A percentile compares a stretch with the other conserved stretches of the same genome.
Conservation (phyloP, 2,329 filamentous ascomycete species). For the Apiospora malaysiana region DNA sequence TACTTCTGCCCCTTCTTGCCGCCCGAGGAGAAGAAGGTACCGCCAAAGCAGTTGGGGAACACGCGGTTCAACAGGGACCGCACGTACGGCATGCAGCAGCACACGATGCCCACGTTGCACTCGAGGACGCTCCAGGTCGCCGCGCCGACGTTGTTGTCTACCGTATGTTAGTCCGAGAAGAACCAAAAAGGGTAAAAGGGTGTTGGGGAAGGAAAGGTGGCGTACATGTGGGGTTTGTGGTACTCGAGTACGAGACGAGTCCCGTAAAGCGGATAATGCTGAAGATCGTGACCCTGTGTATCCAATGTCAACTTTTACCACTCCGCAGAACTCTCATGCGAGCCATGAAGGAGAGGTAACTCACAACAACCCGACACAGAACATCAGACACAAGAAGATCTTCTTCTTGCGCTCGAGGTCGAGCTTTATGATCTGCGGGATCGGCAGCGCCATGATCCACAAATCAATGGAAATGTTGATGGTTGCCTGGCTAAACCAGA, state of each 20-base stretch:
- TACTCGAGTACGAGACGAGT: neutral
- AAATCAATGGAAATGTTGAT: neutral
- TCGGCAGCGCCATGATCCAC: neutral
- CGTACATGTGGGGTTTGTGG: neutral
- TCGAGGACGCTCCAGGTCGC: slow-evolving; percentile 7
- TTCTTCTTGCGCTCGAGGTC: neutral
- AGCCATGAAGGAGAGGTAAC: neutral
- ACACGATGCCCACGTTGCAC: slow-evolving; percentile 11
- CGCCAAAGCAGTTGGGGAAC: slow-evolving; percentile 12
- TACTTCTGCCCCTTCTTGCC: neutral
- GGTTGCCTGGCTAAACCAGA: slow-evolving; percentile 6
- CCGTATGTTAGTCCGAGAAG: neutral
- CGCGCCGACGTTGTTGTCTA: slow-evolving; percentile 12
- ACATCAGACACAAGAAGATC: neutral
- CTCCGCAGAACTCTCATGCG: neutral
- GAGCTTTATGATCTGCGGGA: neutral
- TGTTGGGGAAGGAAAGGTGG: neutral
- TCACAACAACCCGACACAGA: neutral
- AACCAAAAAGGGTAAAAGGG: neutral
- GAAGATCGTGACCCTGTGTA: neutral
- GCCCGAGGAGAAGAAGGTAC: neutral
- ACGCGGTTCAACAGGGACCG: neutral
- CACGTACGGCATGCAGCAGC: slow-evolving; percentile 9
- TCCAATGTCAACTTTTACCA: neutral
- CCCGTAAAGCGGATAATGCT: neutral